Evolutionary conservation across 2,329 filamentous ascomycete species (phyloP).

Genomic region (Diaporthe citrichinensis): DNA sequence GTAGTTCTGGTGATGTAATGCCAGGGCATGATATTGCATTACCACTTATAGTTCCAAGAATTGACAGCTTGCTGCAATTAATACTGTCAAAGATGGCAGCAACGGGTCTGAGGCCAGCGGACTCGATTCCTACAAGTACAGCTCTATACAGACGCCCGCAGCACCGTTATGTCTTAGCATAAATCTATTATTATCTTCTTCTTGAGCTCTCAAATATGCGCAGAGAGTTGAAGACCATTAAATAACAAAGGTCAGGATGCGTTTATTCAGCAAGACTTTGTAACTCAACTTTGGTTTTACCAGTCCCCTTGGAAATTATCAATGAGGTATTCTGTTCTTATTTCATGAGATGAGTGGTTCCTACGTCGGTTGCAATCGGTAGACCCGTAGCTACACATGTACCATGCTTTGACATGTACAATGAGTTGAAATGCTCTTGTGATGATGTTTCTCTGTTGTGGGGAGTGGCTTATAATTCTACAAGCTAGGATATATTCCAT

Average conservation of each 20-base stretch:
- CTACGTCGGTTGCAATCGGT: background rate
- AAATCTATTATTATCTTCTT: too few species aligned
- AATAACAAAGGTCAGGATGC: too few species aligned
- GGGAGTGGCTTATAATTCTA: background rate
- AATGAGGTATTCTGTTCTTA: too few species aligned
- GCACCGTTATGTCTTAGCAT: background rate
- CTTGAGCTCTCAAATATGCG: too few species aligned
- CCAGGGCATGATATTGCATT: background rate
- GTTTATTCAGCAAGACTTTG: too few species aligned
- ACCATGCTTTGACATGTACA: background rate
- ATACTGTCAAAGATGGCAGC: background rate
- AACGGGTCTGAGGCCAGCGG: too few species aligned
- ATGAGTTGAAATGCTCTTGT: background rate
- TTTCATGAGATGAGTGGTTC: background rate
- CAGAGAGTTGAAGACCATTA: too few species aligned
- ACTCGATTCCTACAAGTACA: background rate
- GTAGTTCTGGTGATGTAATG: background rate
- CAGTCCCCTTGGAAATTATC: too few species aligned
- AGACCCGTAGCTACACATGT: background rate
- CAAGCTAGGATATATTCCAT: background rate
- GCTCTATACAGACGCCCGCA: background rate
- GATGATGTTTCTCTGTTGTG: background rate
- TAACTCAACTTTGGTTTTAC: too few species aligned
- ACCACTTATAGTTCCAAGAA: rapidly evolving
- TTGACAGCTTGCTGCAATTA: background rate